These are phyloP conservation scores for Pseudoscleropodium purum DNA, from an alignment of 225 moss, liverwort and hornwort species.

Conservation along the genomic window DNA sequence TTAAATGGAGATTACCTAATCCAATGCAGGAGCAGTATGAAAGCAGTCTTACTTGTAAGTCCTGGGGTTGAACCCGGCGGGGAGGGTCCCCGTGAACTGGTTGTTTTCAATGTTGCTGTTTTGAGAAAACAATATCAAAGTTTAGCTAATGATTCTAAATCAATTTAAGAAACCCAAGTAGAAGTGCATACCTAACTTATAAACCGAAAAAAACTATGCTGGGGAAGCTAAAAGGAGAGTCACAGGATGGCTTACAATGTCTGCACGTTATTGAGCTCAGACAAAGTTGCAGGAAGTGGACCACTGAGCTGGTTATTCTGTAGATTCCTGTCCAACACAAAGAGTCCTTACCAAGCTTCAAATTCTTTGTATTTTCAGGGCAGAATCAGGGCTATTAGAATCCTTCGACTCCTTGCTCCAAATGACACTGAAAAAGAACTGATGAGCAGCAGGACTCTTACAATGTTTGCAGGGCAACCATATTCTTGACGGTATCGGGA, in stretches of 20 bases:
- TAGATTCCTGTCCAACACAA: conserved; percentile 35
- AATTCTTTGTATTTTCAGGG: neutral
- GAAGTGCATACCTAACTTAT: neutral
- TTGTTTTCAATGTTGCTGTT: conserved; percentile 53
- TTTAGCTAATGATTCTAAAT: neutral
- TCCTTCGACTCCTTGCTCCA: neutral
- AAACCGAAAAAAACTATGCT: neutral
- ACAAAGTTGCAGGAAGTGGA: conserved; percentile 45
- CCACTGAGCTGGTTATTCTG: conserved; percentile 69
- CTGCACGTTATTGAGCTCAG: conserved; percentile 36
- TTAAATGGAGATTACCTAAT: neutral
- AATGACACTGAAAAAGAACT: neutral
- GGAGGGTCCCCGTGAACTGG: conserved; percentile 33
- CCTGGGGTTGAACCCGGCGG: conserved; percentile 23
- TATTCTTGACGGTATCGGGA: conserved; percentile 33
- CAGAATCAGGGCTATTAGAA: neutral
- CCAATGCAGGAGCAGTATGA: neutral
- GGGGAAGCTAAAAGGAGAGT: neutral
- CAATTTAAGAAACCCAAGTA: neutral
- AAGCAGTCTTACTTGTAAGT: conserved; percentile 19
- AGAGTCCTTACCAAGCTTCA: neutral
- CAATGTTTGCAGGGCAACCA: conserved; percentile 47
- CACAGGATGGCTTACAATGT: conserved; percentile 18
- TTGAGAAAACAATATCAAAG: neutral
- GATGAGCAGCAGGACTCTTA: conserved; percentile 14